Conservation (phyloP, 2,329 filamentous ascomycete genomes). For the Fusarium coicis region DNA sequence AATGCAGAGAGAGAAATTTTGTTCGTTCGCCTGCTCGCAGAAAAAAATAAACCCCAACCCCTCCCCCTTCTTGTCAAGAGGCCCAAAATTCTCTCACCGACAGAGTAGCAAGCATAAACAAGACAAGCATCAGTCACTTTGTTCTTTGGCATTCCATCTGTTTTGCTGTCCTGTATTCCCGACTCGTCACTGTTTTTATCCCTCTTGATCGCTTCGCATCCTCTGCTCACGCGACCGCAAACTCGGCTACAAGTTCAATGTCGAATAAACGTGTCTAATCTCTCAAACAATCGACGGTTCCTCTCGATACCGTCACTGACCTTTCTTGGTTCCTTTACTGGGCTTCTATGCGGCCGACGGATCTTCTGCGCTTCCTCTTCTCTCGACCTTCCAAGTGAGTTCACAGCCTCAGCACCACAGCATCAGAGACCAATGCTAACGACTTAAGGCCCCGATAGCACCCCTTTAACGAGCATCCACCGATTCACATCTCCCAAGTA, state of each 20-base stretch:
- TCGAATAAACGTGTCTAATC: conserved; percentile 43
- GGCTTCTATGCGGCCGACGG: conserved; percentile 89
- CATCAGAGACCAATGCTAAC: conserved; percentile 8
- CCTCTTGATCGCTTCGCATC: not conserved
- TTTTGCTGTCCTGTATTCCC: not conserved
- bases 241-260: conserved; percentile 36
- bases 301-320: conserved; percentile 39
- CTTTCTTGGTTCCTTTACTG: conserved; percentile 41
- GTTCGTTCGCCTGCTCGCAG: not conserved
- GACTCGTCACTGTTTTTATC: not conserved
- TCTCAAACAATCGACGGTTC: conserved; percentile 40
- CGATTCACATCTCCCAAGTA: conserved; percentile 47
- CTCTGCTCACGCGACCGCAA: conserved; percentile 36
- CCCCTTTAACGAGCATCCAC: conserved; percentile 45
- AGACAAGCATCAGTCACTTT: conserved; percentile 17
- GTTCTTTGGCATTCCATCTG: not conserved
- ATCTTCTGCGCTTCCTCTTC: conserved; percentile 91
- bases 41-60: conserved; percentile 24
- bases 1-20: conserved; percentile 21
- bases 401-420: too few species aligned
- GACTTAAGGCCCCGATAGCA: conserved; percentile 69
- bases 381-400: conserved; percentile 87
- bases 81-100: conserved; percentile 44
- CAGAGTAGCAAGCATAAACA: conserved; percentile 8
- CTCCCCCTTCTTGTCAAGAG: conserved; percentile 11